Evolutionary conservation across 2,329 filamentous ascomycete genomes (phyloP).

Genomic region (Botryotinia convoluta): DNA sequence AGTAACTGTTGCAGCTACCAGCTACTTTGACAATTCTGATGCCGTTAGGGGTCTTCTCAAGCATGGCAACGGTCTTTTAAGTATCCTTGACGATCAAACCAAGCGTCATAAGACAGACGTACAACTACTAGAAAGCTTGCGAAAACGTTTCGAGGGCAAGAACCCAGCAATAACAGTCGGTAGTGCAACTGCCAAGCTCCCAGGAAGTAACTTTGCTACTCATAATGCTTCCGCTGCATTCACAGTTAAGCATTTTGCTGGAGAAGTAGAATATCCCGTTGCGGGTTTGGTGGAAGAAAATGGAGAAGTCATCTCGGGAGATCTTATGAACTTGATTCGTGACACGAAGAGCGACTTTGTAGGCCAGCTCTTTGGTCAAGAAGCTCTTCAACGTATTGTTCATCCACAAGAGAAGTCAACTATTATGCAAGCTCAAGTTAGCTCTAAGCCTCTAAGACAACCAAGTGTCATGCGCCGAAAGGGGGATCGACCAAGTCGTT

Average conservation of each 20-base stretch:
- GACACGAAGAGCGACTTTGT: conserved; percentile 87
- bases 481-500: conserved; percentile 40
- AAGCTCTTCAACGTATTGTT: conserved; percentile 86
- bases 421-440: conserved; percentile 93
- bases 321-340: conserved; percentile 91
- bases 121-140: conserved; percentile 85
- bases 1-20: conserved; percentile 83
- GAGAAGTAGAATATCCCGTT: conserved; percentile 91
- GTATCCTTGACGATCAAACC: conserved; percentile 95
- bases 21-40: conserved; percentile 97
- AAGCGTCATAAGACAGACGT: conserved; percentile 82
- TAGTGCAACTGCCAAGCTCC: conserved; percentile 70
- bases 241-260: conserved; percentile 91
- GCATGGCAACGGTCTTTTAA: conserved; percentile 85
- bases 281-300: conserved; percentile 91
- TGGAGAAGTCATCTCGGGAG: conserved; percentile 90
- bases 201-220: conserved; percentile 86
- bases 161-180: conserved; percentile 85
- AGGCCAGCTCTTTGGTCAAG: conserved; percentile 88
- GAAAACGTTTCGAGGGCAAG: conserved; percentile 91
- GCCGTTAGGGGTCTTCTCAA: conserved; percentile 90
- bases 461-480: conserved; percentile 89
- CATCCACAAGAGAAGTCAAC: conserved; percentile 88
- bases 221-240: conserved; percentile 79
- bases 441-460: conserved; percentile 88